A percentile compares a stretch with the other conserved stretches of the same genome.
These are phyloP conservation scores for Geotrichum restrictum DNA, from an alignment of 1,139 yeast genomes.

Conservation along the genomic window DNA sequence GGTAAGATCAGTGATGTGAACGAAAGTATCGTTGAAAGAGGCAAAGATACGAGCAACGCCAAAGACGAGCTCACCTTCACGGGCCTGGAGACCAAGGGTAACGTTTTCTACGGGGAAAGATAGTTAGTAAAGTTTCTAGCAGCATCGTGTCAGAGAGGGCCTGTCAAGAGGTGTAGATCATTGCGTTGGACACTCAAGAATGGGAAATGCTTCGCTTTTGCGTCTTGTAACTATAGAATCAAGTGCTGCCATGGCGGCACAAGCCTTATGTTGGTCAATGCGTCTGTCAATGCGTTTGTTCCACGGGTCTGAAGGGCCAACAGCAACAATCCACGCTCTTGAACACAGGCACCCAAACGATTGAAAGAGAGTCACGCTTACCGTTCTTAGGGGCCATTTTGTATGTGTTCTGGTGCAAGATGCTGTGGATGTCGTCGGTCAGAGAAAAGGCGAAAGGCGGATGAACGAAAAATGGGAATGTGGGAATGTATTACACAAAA, in stretches of 20 bases:
- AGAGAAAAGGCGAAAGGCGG: constrained; percentile 6
- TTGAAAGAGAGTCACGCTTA: constrained; percentile 24
- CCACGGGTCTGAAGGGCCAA: neutral
- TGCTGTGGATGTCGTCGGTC: constrained; percentile 23
- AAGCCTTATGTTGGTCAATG: too few relatives aligned
- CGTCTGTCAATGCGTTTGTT: constrained; percentile 10
- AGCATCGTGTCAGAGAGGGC: neutral
- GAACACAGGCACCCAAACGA: constrained; percentile 18
- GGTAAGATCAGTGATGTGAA: constrained; percentile 98
- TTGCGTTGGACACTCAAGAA: neutral
- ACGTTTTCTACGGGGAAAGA: constrained; percentile 52
- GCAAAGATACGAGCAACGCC: constrained; percentile 99
- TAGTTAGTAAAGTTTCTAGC: constrained; percentile 17
- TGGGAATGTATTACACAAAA: too few relatives aligned
- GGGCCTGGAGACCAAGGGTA: constrained; percentile 78
- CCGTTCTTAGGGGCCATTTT: constrained; percentile 26
- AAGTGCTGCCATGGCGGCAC: neutral
- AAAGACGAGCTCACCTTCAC: constrained; percentile 97
- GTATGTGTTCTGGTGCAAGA: constrained; percentile 20
- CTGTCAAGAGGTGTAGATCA: neutral
- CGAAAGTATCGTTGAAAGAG: constrained; percentile 99
- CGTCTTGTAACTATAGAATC: constrained; percentile 6
- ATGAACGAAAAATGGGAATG: too few relatives aligned
- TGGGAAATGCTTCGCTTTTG: neutral
- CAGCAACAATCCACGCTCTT: constrained; percentile 2